Conservation (phyloP, 23 red algal species). For the Chondrus crispus region DNA sequence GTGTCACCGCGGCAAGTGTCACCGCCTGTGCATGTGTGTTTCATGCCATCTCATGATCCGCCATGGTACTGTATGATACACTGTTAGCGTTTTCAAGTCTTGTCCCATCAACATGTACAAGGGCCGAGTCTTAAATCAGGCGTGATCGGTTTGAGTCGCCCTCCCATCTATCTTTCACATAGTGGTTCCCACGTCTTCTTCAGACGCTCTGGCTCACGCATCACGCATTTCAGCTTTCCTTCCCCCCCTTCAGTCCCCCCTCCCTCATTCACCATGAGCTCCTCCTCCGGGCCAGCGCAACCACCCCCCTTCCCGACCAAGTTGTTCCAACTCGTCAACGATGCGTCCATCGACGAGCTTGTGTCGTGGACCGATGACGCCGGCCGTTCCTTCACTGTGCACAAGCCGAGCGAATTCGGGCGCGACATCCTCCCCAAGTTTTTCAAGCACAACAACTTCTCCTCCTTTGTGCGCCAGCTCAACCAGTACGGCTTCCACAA, state of each 20-base stretch:
- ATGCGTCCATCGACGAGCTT: slow-evolving; percentile 65
- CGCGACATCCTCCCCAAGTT: slow-evolving; percentile 86
- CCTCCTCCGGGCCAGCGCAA: slow-evolving; percentile 3
- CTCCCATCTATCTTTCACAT: too few species aligned
- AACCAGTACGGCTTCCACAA: slow-evolving; percentile 99
- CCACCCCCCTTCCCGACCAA: slow-evolving; percentile 88
- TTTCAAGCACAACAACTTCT: slow-evolving; percentile 98
- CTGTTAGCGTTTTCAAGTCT: too few species aligned
- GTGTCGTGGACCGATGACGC: slow-evolving; percentile 80
- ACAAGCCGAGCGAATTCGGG: slow-evolving; percentile 90
- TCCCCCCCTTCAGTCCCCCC: not conserved
- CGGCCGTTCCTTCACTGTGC: slow-evolving; percentile 78
- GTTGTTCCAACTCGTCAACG: slow-evolving; percentile 87
- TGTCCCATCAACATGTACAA: too few species aligned
- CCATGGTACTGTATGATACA: too few species aligned
- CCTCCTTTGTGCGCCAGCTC: slow-evolving; percentile 89
- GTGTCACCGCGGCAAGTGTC: too few species aligned
- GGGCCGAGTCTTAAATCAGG: too few species aligned
- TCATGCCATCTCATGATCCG: too few species aligned
- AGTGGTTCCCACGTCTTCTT: too few species aligned
- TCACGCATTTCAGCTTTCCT: too few species aligned
- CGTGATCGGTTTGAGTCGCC: too few species aligned
- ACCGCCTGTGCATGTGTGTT: too few species aligned
- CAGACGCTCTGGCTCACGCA: too few species aligned
- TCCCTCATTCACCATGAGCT: not conserved